Base-by-base conservation (phyloP, 306 rosid genomes). In the Mimosa pudica region DNA sequence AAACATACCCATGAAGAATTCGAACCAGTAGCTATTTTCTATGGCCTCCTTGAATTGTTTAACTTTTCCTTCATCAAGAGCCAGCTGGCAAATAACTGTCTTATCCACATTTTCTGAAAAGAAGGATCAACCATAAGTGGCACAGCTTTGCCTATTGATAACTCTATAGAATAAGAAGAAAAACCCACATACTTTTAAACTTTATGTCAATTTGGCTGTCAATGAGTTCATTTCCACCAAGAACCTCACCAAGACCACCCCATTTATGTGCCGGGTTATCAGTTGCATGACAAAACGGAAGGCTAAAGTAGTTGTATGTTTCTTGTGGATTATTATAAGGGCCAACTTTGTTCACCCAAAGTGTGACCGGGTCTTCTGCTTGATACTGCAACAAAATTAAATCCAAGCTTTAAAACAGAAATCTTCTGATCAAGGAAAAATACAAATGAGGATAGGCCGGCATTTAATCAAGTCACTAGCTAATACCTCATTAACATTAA, bases 231-330 rank as follows among this genome's bases (percentile, higher is more conserved):
- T 95, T 95, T 84, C 99, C 99, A 70, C 99, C 98, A 9, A 95
- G 76, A 82, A 95, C 99, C 85, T 95, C 99, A 74, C 99, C 99
- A 66, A 95, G 99, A 82, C 99, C 99, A 74, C 99, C 99, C 99
- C 99, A 95, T 86, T 95, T 95, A 88, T 95, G 99, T 48, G 83
- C 89, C 82, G 93, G 58, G 76, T 83, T 73, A 66, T 84, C 92
- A 79, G 93, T 65, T 33, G 84, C 85, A 77, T 73, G 92, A 81
- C 99, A 95, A 84, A 93, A 95, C 6, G 99, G 99, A 75, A 95
- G 97, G 85, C 92, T 91, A 87, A 87, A 91, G 82, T 95, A 95
- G 71, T 95, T 95, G 88, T 95, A 95, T 1, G 99, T 95, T 91
- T 95, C 98, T 86, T 95, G 99, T 17, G 99, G 99, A 85, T 95